Percentiles rank a stretch among this genome's conserved stretches.
Conservation (phyloP, 1,139 yeast genomes). For the Lodderomyces elongisporus region DNA sequence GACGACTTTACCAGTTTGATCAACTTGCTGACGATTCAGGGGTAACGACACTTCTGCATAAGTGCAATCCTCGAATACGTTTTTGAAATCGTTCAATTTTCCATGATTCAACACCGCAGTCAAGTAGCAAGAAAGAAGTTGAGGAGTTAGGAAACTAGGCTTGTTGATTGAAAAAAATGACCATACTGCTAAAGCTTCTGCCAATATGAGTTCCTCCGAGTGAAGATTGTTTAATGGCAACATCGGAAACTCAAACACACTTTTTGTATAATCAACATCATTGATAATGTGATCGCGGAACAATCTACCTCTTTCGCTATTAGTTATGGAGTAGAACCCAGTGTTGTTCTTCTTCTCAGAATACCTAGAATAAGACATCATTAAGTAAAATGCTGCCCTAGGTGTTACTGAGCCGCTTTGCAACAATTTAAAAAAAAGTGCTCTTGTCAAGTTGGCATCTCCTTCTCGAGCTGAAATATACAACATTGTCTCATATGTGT, state of each 20-base stretch:
- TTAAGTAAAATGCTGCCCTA: slow-evolving; percentile 48
- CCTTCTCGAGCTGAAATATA: slow-evolving; percentile 74
- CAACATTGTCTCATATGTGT: slow-evolving; percentile 64
- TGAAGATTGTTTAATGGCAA: slow-evolving; percentile 51
- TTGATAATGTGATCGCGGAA: slow-evolving; percentile 44
- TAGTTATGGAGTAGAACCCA: slow-evolving; percentile 17
- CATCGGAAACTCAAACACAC: slow-evolving; percentile 50
- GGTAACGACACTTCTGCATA: not conserved
- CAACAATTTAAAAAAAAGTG: slow-evolving; percentile 56
- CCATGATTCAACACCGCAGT: slow-evolving; percentile 33
- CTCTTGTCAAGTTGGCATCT: slow-evolving; percentile 70
- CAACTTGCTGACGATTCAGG: not conserved
- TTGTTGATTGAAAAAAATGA: slow-evolving; percentile 42
- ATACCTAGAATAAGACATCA: slow-evolving; percentile 57
- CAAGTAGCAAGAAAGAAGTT: slow-evolving; percentile 48
- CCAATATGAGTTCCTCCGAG: slow-evolving; percentile 43
- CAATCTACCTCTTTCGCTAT: slow-evolving; percentile 41
- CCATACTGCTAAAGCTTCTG: slow-evolving; percentile 80
- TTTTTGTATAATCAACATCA: slow-evolving; percentile 20
- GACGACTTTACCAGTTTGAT: not conserved
- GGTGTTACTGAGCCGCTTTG: slow-evolving; percentile 33
- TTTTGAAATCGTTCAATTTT: not conserved
- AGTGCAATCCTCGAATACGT: not conserved
- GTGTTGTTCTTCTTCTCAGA: not conserved
- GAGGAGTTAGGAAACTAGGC: slow-evolving; percentile 39